Base-by-base conservation (phyloP, 768 basidiomycete genomes). In the Lactarius hatsudake region DNA sequence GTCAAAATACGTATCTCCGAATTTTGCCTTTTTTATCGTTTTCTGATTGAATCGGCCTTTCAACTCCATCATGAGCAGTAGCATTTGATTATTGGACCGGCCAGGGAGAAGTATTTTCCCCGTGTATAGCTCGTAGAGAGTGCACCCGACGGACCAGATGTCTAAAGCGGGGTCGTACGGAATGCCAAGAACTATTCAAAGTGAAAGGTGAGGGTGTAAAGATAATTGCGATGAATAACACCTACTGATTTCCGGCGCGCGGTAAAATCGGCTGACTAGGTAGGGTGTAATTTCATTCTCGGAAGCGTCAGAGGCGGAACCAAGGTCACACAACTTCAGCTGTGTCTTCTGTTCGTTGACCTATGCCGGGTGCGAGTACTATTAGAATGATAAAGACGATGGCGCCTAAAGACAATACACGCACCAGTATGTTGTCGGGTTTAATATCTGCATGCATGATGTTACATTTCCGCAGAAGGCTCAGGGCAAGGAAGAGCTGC, bases 391-490 rank as follows among this genome's bases (percentile, higher is more conserved):
- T 62, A 26, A 43, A 10, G 30, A 32, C 28, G 5, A 23, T 12
- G 36, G 53, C 17, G 28, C 15, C 15, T 32, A 54, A 23, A 8
- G 26, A 62, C 36, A 62, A 65, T 20, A 57, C 42, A 83, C 88
- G 38, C 69, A 95, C 96, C 73, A 98, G 77, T 53, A 99, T 96
- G 75, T 98, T 98, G 76, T 98, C 97, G 23, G 97, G 97, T 77
- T 98, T 98, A 76, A 99, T 93, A 75, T 99, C 97, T 8, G 97
- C 97, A 73, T 99, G 97, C 86, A 98, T 97, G 66, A 98, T 87
- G 71, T 91, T 94, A 66, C 87, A 84, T 79, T 98, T 98, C 71
- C 87, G 86, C 74, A 98, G 80, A 63, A 96, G 80, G 71, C 90
- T 86, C 69, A 98, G 77, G 20, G 93, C 85, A 61, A 98, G 83